phyloP scores from a whole-genome alignment of 2,329 filamentous ascomycete species.

The Sporothrix phasma region DNA sequence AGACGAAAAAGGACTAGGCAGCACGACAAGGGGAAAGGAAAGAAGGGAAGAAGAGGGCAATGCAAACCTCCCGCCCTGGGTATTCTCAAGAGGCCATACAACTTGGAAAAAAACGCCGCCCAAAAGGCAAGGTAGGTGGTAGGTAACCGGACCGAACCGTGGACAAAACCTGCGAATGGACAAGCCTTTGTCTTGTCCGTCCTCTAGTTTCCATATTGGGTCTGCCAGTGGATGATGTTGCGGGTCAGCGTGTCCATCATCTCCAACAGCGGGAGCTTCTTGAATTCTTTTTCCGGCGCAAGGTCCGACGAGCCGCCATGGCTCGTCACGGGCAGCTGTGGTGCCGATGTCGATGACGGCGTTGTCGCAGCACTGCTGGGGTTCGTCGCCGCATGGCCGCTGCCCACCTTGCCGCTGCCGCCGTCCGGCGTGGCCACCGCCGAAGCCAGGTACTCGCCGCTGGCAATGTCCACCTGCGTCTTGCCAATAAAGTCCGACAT shows the following conservation, averaged over 20 bases:
- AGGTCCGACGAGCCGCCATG: background rate
- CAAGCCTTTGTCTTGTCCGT: background rate
- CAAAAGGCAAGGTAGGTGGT: too few species aligned
- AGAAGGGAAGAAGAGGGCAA: background rate
- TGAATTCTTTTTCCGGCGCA: constrained; percentile 47
- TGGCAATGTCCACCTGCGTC: constrained; percentile 78
- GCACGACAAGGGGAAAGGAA: constrained; percentile 2
- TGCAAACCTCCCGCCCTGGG: background rate
- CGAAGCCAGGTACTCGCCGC: constrained; percentile 32
- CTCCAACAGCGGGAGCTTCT: constrained; percentile 65
- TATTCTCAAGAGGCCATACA: constrained; percentile 2
- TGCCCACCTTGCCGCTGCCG: constrained; percentile 25
- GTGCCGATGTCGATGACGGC: background rate
- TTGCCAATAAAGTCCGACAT: constrained; percentile 86
- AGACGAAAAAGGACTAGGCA: background rate
- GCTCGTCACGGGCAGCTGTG: background rate
- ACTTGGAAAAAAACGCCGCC: background rate
- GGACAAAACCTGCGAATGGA: background rate
- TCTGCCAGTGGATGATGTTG: constrained; percentile 77
- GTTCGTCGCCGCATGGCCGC: background rate
- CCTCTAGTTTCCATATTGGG: constrained; percentile 43
- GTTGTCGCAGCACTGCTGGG: background rate
- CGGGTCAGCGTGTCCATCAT: constrained; percentile 85
- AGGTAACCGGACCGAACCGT: background rate
- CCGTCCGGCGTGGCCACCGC: constrained; percentile 23